These are phyloP conservation scores for Aspergillus olivimuriae DNA, from an alignment of 495 filamentous ascomycete genomes.

Conservation along the genomic window DNA sequence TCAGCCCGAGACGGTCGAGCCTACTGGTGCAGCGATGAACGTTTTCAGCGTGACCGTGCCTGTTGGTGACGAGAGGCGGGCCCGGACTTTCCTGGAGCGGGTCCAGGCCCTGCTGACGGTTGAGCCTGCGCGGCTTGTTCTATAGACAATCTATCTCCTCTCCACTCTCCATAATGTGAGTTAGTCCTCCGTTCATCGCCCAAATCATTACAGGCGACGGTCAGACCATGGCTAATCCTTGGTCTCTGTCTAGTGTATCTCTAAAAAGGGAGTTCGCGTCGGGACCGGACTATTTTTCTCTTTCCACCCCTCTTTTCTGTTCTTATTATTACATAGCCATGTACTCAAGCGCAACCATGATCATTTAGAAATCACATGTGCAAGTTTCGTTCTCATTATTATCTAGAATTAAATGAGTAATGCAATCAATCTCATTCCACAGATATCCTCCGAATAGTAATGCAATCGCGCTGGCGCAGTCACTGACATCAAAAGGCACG, in stretches of 20 bases:
- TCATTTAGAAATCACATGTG: neutral
- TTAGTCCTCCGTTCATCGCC: too few relatives aligned
- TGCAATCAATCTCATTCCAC: neutral
- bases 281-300: neutral
- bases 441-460: constrained; percentile 7
- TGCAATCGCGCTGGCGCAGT: constrained; percentile 1
- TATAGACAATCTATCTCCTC: constrained; percentile 32
- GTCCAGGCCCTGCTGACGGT: constrained; percentile 75
- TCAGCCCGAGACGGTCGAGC: constrained; percentile 7
- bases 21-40: constrained; percentile 51
- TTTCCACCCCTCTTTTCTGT: neutral
- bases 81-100: constrained; percentile 71
- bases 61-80: constrained; percentile 71
- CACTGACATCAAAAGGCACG: too few relatives aligned
- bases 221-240: too few relatives aligned
- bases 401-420: too few relatives aligned
- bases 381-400: constrained; percentile 6
- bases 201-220: too few relatives aligned
- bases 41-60: constrained; percentile 74
- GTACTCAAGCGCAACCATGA: constrained; percentile 5
- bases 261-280: neutral
- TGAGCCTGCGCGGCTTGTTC: constrained; percentile 74
- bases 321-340: constrained; percentile 2
- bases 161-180: constrained; percentile 4
- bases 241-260: neutral